These are phyloP conservation scores for Caloboletus inedulis DNA, from an alignment of 1,284 basidiomycete species.

Conservation along the genomic window DNA sequence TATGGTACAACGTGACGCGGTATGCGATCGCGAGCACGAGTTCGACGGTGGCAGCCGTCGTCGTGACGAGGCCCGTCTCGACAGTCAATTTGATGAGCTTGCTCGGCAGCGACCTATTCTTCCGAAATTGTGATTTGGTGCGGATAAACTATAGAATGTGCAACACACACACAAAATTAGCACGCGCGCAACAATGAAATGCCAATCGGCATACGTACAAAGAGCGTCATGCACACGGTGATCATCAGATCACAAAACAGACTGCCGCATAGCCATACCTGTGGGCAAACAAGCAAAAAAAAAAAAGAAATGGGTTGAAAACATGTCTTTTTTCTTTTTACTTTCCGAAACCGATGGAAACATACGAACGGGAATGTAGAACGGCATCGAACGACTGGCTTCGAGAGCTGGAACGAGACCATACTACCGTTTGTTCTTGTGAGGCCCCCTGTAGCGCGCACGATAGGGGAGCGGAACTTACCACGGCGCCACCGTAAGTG, in stretches of 20 bases:
- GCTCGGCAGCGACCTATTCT: neutral
- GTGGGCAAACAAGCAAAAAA: neutral
- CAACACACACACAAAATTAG: neutral
- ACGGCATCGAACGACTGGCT: neutral
- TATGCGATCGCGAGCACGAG: constrained; percentile 9
- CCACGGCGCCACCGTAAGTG: constrained; percentile 13
- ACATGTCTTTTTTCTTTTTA: too few species aligned
- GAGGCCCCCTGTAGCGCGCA: neutral
- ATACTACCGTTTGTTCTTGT: constrained; percentile 1
- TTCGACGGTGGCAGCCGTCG: constrained; percentile 4
- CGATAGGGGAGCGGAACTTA: neutral
- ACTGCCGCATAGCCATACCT: constrained; percentile 13
- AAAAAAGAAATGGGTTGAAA: neutral
- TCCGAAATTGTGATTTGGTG: neutral
- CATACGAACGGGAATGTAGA: constrained; percentile 8
- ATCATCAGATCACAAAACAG: constrained; percentile 14
- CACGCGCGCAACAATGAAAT: neutral
- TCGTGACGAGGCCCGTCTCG: constrained; percentile 15
- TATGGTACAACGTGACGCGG: constrained; percentile 11
- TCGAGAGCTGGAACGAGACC: constrained; percentile 12
- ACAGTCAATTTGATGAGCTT: constrained; percentile 10
- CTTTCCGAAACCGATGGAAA: neutral
- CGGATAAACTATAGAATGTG: constrained; percentile 2
- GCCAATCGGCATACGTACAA: neutral
- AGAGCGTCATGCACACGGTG: constrained; percentile 10